Conservation (phyloP, 2,329 filamentous ascomycete species). For the Fusarium sambucinum region DNA sequence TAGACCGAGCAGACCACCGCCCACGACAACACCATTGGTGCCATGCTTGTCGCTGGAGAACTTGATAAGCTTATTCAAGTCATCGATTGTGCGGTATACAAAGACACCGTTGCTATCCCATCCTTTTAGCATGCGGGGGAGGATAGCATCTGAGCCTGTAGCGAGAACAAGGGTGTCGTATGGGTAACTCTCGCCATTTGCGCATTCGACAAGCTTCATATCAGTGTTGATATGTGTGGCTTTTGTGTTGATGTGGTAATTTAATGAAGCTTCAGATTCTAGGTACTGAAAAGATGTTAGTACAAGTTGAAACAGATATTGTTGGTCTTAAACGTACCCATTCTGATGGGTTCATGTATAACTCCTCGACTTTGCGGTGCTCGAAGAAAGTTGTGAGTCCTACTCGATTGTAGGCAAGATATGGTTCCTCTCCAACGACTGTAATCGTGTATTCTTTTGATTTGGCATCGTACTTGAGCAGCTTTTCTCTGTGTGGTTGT, state of each 20-base stretch:
- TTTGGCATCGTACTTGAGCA: slow-evolving; percentile 85
- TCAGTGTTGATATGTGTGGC: slow-evolving; percentile 73
- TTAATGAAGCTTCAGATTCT: slow-evolving; percentile 74
- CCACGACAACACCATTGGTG: slow-evolving; percentile 80
- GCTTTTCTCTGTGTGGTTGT: slow-evolving; percentile 75
- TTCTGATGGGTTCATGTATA: slow-evolving; percentile 87
- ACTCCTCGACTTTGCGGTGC: slow-evolving; percentile 83
- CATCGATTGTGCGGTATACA: slow-evolving; percentile 87
- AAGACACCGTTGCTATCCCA: slow-evolving; percentile 86
- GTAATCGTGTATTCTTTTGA: slow-evolving; percentile 81
- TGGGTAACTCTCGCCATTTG: slow-evolving; percentile 73
- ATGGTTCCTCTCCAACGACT: slow-evolving; percentile 88
- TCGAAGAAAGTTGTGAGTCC: slow-evolving; percentile 91
- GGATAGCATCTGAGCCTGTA: slow-evolving; percentile 85
- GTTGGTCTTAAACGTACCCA: slow-evolving; percentile 68
- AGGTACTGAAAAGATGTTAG: slow-evolving; percentile 66
- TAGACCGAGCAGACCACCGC: slow-evolving; percentile 85
- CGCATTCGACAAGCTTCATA: slow-evolving; percentile 76
- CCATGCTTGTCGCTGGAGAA: slow-evolving; percentile 77
- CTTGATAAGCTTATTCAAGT: slow-evolving; percentile 80
- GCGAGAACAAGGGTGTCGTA: slow-evolving; percentile 88
- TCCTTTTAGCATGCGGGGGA: slow-evolving; percentile 78
- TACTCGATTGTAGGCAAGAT: slow-evolving; percentile 92
- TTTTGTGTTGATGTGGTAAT: slow-evolving; percentile 79
- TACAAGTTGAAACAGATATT: neutral